phyloP scores from a whole-genome alignment of 2,329 filamentous ascomycete species.

The Clonostachys byssicola region DNA sequence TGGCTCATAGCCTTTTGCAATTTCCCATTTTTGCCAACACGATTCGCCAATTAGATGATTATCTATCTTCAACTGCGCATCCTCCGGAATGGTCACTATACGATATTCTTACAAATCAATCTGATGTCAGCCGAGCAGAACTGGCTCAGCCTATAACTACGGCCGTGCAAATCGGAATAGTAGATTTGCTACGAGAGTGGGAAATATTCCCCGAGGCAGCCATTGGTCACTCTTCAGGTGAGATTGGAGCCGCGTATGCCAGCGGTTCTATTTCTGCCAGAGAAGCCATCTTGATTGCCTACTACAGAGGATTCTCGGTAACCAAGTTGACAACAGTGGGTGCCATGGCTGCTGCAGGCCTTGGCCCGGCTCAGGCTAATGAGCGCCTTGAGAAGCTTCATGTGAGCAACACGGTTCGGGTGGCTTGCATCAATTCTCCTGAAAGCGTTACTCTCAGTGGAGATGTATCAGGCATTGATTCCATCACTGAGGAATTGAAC shows the following conservation, averaged over 20 bases:
- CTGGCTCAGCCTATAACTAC: conserved; percentile 33
- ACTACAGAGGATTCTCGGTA: conserved; percentile 25
- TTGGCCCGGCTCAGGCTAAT: conserved; percentile 11
- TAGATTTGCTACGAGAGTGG: conserved; percentile 25
- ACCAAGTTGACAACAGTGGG: conserved; percentile 7
- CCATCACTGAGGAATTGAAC: conserved; percentile 2
- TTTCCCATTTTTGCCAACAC: background rate
- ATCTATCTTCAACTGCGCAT: background rate
- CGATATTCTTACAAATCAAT: conserved; percentile 10
- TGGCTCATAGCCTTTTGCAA: conserved; percentile 13
- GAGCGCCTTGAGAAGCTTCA: conserved; percentile 13
- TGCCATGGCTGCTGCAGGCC: conserved; percentile 32
- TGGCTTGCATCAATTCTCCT: conserved; percentile 33
- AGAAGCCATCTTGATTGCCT: conserved; percentile 31
- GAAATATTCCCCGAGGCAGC: conserved; percentile 24
- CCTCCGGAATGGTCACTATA: conserved; percentile 8
- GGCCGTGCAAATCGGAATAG: conserved; percentile 34
- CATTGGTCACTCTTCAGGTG: conserved; percentile 36
- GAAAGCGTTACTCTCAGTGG: conserved; percentile 28
- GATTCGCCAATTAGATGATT: background rate
- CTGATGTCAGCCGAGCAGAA: conserved; percentile 10
- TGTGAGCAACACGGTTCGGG: conserved; percentile 14
- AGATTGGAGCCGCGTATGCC: conserved; percentile 39
- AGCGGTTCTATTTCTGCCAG: conserved; percentile 23
- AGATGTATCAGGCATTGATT: conserved; percentile 7